Base-by-base conservation (phyloP, 1,284 basidiomycete species). In the Agaricales sp. region DNA sequence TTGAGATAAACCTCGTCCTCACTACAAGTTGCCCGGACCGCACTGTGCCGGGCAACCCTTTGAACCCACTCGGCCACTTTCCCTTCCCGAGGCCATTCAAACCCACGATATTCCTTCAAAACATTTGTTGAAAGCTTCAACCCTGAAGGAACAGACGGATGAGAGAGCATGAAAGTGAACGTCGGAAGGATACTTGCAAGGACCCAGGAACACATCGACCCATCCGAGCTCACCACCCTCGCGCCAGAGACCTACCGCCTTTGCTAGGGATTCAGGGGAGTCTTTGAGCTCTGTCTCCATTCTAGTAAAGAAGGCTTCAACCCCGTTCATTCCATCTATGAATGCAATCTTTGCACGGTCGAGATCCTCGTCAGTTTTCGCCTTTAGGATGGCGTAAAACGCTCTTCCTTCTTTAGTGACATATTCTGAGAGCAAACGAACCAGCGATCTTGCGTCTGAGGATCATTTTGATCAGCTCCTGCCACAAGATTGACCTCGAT, bases 1-100 rank as follows among this genome's bases (percentile, higher is more conserved):
- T 89, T 85, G 6, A 89, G 55, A 57, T 90, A 91, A 43, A 89
- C 63, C 22, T 83, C 64, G 21, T 87, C 80, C 0, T 77, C 77
- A 59, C 82, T 86, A 57, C 82, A 83, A 0, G 87, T 90, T 11
- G 67, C 65, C 58, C 74, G 77, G 66, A 90, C 83, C 2, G 73
- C 70, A 0, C 80, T 81, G 55, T 89, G 75, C 1, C 63, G 64
- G 43, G 85, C 70, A 16, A 88, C 58, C 18, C 79, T 67, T 2
- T 70, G 57, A 20, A 79, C 51, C 73, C 80, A 89, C 2, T 63
- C 69, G 19, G 65, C 58, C 58, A 83, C 75, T 44, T 70, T 74
- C 2, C 63, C 59, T 2, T 63, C 52, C 0, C 75, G 79, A 30
- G 80, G 56, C 6, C 6, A 14, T 44, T 72, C 67, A 57, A 87